Evolutionary conservation across 106 monocot genomes (phyloP), one percentile per base, ranked within the genome.

Genomic region (Apostasia shenzhenica): DNA sequence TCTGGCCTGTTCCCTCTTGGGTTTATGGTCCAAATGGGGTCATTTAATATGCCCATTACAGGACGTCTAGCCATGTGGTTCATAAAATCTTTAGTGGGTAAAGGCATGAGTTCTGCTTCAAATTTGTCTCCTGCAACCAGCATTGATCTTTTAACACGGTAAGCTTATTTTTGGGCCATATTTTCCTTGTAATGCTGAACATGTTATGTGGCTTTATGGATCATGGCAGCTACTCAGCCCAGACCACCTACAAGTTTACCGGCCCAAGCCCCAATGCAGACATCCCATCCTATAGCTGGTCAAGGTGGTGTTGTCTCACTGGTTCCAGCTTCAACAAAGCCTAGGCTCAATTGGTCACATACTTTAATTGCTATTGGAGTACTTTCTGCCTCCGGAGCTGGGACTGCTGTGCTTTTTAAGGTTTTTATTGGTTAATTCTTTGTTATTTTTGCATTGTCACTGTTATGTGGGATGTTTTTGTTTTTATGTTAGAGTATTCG

Each of bases 351-450:
- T 4, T 99, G 86, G 90, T 83, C 79, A 41, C 79, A 90, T 78
- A 77, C 83, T 61, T 61, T 87, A 66, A 46, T 90, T 80, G 90
- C 90, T 57, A 65, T 80, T 13, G 90, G 99, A 12, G 74, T 81
- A 11, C 70, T 93, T 68, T 81, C 93, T 70, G 87, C 90, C 56
- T 80, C 89, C 14, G 93, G 99, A 71, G 82, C 85, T 72, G 93
- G 93, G 72, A 80, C 90, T 66, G 93, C 82, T 71, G 58, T 99
- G 14, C 55, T 93, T 49, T 80, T 87, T 70, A 99, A 99, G 87
- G 99, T 99, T 76, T 46, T 8, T 61, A 50, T 13, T 12, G 47
- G 48, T 45, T 46, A 47, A 42, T 58, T 42, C 5, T 14, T 14
- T 40, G 44, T 3, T 37, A 63, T 7, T 55, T 3, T 55, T 14